Evolutionary conservation across 257 asterid genomes (phyloP).

Genomic region (Solanum peruvianum): DNA sequence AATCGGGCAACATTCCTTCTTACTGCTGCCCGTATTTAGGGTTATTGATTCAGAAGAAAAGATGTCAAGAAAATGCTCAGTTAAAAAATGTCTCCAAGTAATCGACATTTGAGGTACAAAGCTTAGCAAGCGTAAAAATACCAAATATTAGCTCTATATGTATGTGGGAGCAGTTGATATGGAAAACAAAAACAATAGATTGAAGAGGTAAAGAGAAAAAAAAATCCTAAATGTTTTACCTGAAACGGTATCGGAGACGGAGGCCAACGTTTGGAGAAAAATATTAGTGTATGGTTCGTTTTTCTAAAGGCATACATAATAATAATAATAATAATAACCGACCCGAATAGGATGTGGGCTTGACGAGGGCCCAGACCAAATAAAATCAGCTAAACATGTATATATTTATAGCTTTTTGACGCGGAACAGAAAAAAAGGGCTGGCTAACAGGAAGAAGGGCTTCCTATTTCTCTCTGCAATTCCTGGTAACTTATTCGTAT

Average conservation of each 20-base stretch:
- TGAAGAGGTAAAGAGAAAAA: neutral
- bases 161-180: neutral
- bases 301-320: neutral
- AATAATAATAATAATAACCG: neutral
- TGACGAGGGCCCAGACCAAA: neutral
- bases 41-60: neutral
- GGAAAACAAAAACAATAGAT: neutral
- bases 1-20: neutral
- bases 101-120: neutral
- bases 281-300: neutral
- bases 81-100: neutral
- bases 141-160: neutral
- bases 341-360: neutral
- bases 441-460: neutral
- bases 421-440: neutral
- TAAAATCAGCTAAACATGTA: neutral
- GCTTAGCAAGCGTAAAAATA: neutral
- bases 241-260: neutral
- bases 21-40: neutral
- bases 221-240: neutral
- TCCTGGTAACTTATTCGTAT: neutral
- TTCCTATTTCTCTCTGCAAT: neutral
- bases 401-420: neutral
- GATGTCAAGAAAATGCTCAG: neutral
- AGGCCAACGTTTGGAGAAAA: neutral